phyloP scores from a whole-genome alignment of 2,329 filamentous ascomycete species.

The Paraphaeosphaeria minitans region DNA sequence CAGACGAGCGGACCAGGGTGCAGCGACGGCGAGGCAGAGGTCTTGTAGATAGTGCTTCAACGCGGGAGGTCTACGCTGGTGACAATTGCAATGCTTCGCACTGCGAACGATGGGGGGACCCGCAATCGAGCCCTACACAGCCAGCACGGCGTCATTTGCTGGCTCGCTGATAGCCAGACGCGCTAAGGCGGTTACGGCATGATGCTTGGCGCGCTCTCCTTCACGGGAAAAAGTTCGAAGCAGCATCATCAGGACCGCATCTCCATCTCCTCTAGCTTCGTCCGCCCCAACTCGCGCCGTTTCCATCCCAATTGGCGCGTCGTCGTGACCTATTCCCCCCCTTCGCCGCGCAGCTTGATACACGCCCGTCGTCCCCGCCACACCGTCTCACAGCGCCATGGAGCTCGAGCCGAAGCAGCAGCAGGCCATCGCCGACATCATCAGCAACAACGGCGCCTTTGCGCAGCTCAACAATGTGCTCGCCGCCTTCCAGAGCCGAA shows the following conservation, averaged over 20 bases:
- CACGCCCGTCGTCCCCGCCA: constrained; percentile 23
- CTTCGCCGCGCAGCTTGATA: constrained; percentile 19
- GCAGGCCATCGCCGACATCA: constrained; percentile 59
- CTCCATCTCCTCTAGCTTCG: constrained; percentile 23
- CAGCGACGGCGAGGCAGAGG: constrained; percentile 18
- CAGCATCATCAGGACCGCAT: constrained; percentile 6
- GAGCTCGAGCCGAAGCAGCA: constrained; percentile 39
- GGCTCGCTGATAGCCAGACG: constrained; percentile 1
- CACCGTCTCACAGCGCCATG: constrained; percentile 27
- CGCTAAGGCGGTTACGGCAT: constrained; percentile 6
- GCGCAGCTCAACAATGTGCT: constrained; percentile 76
- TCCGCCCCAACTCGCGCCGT: constrained; percentile 19
- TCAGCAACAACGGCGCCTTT: constrained; percentile 80
- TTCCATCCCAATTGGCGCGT: constrained; percentile 26
- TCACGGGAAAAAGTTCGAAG: constrained; percentile 11
- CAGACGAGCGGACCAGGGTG: constrained; percentile 20
- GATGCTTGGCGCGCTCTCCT: constrained; percentile 8
- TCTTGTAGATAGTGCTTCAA: not conserved
- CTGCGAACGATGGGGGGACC: not conserved
- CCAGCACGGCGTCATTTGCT: constrained; percentile 4
- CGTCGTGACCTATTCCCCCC: constrained; percentile 20
- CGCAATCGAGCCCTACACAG: not conserved
- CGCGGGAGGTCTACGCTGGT: not conserved
- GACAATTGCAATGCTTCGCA: not conserved
- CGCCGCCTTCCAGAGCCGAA: constrained; percentile 79